Percentiles rank a stretch among this genome's conserved stretches.
phyloP scores from a whole-genome alignment of 1,284 basidiomycete genomes.

The Peniophora sp. region DNA sequence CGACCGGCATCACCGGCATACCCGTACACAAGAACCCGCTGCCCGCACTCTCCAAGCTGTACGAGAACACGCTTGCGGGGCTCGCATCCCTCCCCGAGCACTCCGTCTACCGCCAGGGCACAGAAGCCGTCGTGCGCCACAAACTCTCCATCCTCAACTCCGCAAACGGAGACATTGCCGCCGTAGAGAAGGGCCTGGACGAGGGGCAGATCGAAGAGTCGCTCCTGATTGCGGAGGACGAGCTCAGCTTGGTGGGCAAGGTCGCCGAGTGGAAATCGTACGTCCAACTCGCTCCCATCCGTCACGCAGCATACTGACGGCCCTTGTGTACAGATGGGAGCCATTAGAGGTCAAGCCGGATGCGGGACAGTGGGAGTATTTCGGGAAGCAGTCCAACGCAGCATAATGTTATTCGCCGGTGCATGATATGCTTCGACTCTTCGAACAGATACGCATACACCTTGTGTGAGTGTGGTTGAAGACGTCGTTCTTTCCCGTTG shows the following conservation, averaged over 20 bases:
- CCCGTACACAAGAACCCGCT: constrained; percentile 74
- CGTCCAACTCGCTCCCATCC: constrained; percentile 30
- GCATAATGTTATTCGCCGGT: constrained; percentile 13
- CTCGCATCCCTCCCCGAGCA: constrained; percentile 69
- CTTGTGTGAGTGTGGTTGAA: too few relatives aligned
- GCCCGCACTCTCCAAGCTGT: constrained; percentile 68
- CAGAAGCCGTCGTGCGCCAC: constrained; percentile 80
- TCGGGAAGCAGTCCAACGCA: constrained; percentile 46
- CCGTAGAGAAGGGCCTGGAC: constrained; percentile 66
- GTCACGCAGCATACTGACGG: background rate
- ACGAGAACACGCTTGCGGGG: constrained; percentile 70
- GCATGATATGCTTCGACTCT: background rate
- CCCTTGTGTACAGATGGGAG: constrained; percentile 64
- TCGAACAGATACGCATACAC: background rate
- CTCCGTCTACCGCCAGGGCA: constrained; percentile 88
- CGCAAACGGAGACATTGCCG: constrained; percentile 56
- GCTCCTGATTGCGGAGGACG: constrained; percentile 77
- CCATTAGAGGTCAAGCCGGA: constrained; percentile 75
- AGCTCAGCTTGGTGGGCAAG: constrained; percentile 71
- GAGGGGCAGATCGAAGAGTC: constrained; percentile 82
- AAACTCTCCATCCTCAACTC: constrained; percentile 70
- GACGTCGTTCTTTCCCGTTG: too few relatives aligned
- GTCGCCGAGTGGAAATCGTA: constrained; percentile 97
- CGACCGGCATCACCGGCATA: constrained; percentile 77
- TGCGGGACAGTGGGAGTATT: constrained; percentile 83